Evolutionary conservation across 495 filamentous ascomycete genomes (phyloP).

Genomic region (Parathielavia hyrcaniae): DNA sequence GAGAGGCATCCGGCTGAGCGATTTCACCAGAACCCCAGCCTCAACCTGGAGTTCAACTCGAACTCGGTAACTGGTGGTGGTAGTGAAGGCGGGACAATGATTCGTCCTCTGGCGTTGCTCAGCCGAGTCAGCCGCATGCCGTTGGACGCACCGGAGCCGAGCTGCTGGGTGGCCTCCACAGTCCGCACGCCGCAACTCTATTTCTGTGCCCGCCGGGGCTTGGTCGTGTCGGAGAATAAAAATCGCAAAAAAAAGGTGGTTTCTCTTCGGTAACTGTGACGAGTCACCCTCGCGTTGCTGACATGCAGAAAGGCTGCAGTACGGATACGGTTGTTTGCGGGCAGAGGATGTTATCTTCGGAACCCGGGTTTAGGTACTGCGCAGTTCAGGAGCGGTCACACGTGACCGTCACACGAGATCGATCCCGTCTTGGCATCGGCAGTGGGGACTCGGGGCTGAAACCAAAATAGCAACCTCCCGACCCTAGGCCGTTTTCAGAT

Average conservation of each 20-base stretch:
- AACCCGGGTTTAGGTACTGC: no score
- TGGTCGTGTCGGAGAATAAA: neutral
- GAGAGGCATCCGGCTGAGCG: neutral
- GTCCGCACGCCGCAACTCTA: no score
- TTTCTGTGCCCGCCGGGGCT: slow-evolving; percentile 6
- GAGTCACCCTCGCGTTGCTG: no score
- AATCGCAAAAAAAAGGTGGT: neutral
- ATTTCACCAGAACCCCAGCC: slow-evolving; percentile 3
- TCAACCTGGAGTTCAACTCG: slow-evolving; percentile 1
- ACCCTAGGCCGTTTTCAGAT: neutral
- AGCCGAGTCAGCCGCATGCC: slow-evolving; percentile 7
- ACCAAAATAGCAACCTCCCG: neutral
- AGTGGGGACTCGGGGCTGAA: neutral
- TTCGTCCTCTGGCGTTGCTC: slow-evolving; percentile 8
- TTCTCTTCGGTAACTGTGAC: no score
- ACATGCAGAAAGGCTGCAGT: no score
- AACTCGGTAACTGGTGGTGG: neutral
- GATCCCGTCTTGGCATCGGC: no score
- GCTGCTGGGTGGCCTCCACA: neutral
- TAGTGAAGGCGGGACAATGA: slow-evolving; percentile 3
- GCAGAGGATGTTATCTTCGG: no score
- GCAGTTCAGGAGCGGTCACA: neutral
- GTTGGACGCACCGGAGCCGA: slow-evolving; percentile 1
- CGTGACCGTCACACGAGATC: no score
- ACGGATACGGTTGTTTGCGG: no score